Base-by-base conservation (phyloP, 73 alveolate genomes). In the Tetrahymena malaccensis region DNA sequence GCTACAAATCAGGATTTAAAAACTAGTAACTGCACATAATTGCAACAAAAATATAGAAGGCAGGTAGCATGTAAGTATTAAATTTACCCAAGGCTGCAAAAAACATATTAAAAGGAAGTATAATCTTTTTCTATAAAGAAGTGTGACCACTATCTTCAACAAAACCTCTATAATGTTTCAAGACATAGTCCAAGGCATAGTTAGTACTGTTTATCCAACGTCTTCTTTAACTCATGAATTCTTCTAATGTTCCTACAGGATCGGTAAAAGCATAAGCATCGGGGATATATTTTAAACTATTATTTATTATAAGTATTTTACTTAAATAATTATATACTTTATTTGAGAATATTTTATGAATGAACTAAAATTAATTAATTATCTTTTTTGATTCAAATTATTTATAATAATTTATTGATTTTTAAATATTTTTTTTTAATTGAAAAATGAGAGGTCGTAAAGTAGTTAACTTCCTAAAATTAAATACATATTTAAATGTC, bases 191-290 rank as follows among this genome's bases (percentile, higher is more conserved):
- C 21, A 96, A 85, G 22, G 98, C 98, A 95, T 96, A 97, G 94
- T 95, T 94, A 34, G 97, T 38, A 50, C 98, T 98, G 96, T 95
- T 97, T n/a, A 97, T 96, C 97, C 97, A 97, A 84, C 98, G 94
- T 70, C 98, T 96, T 85, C 99, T 94, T 58, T 97, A 96, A 94
- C 94, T 94, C 85, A 97, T 43, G 21, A 97, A 93, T 27, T 84
- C 96, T 85, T 96, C 70, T 33, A 97, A 31, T 34, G 94, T 31
- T 25, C 35, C 56, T 50, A 97, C 97, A 0, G 98, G 97, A 94
- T 97, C 99, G 13, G 97, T 97, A 38, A 94, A 96, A 27, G 97
- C 98, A 31, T 89, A 57, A 6, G 98, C 97, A 56, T 89, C 96
- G 21, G 96, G 96, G 22, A 97, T 96, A 43, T 96, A 97, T 55